phyloP scores from a whole-genome alignment of 768 basidiomycete species.

The Panellus pusillus region DNA sequence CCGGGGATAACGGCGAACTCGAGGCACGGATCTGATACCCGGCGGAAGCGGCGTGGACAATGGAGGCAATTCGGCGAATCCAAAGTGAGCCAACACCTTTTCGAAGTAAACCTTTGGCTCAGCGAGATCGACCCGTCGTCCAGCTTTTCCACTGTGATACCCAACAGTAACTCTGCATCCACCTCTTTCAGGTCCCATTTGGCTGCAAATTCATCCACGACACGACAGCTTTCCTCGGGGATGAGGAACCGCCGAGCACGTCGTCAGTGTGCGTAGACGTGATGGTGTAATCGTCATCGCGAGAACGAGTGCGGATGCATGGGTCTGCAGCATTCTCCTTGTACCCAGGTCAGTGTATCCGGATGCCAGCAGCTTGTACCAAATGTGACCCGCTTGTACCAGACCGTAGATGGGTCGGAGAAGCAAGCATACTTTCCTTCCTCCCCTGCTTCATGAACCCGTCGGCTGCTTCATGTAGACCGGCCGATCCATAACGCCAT shows the following conservation, averaged over 20 bases:
- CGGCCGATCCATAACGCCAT: conserved; percentile 7
- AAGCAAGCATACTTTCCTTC: conserved; percentile 12
- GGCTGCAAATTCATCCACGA: conserved; percentile 9
- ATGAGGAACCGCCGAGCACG: conserved; percentile 4
- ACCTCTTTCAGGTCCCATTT: conserved; percentile 14
- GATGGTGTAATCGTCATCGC: conserved; percentile 1
- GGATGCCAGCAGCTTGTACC: not conserved
- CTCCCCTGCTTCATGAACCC: conserved; percentile 15
- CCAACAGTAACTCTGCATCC: conserved; percentile 1
- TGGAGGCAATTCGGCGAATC: not conserved
- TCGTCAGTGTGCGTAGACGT: conserved; percentile 13
- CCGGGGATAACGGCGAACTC: not conserved
- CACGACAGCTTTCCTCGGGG: conserved; percentile 5
- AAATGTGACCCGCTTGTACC: conserved; percentile 8
- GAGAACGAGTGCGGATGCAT: not conserved
- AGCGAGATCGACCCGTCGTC: conserved; percentile 1
- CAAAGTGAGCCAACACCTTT: conserved; percentile 5
- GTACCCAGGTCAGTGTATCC: conserved; percentile 8
- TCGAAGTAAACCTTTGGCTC: not conserved
- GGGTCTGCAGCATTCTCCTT: conserved; percentile 6
- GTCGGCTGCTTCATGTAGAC: conserved; percentile 13
- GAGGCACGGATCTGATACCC: not conserved
- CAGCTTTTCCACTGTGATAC: conserved; percentile 8
- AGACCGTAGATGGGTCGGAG: conserved; percentile 1
- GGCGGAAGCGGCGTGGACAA: not conserved